These are phyloP conservation scores for Phaeosphaeria sp. DNA, from an alignment of 2,329 filamentous ascomycete genomes.

Conservation along the genomic window DNA sequence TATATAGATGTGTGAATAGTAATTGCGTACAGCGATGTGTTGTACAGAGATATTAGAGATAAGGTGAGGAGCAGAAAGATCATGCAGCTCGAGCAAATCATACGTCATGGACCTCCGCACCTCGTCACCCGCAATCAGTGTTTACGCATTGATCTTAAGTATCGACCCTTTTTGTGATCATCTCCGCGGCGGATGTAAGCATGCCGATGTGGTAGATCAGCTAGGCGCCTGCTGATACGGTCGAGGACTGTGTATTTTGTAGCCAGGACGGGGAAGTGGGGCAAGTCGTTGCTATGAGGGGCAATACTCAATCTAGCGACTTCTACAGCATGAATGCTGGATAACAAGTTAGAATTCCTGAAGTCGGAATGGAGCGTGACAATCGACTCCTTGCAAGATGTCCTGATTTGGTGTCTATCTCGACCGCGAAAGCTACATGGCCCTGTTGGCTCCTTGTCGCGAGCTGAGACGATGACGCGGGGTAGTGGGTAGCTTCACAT, in stretches of 20 bases:
- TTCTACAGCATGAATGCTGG: no score
- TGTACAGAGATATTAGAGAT: constrained; percentile 20
- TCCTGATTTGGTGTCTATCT: no score
- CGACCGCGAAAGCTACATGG: neutral
- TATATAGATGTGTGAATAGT: constrained; percentile 21
- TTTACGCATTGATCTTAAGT: neutral
- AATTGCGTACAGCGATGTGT: constrained; percentile 9
- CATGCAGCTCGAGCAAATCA: constrained; percentile 3
- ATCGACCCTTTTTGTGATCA: neutral
- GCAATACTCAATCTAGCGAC: neutral
- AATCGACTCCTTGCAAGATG: no score
- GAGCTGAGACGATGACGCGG: neutral
- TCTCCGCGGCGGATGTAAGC: neutral
- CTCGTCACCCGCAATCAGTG: neutral
- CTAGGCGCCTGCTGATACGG: neutral
- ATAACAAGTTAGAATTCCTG: no score
- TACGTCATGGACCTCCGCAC: constrained; percentile 8
- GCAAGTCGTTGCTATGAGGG: neutral
- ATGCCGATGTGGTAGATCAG: neutral
- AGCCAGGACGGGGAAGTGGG: neutral
- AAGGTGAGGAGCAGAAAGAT: constrained; percentile 17
- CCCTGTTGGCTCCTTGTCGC: neutral
- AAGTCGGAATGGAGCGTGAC: no score
- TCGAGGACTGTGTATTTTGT: neutral
- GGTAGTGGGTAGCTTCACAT: neutral